Conservation (phyloP, 371 early-diverging fungal genomes). For the Actinomortierella ambigua region DNA sequence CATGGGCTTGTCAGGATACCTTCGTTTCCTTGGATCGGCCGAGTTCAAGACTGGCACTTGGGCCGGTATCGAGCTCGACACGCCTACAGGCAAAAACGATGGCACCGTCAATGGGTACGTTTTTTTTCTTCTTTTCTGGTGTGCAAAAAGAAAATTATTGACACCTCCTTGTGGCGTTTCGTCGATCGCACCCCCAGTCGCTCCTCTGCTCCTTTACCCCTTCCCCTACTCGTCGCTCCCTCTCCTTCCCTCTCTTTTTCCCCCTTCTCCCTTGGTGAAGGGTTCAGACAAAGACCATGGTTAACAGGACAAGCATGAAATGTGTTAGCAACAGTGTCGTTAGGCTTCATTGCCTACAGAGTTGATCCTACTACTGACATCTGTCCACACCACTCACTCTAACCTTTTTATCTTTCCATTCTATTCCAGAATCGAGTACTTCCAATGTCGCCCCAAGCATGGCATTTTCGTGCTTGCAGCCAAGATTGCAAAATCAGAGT, state of each 20-base stretch:
- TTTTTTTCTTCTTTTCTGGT: neutral
- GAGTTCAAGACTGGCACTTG: conserved; percentile 75
- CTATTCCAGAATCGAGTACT: conserved; percentile 63
- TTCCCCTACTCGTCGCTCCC: too few relatives aligned
- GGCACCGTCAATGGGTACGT: conserved; percentile 75
- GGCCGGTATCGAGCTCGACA: conserved; percentile 84
- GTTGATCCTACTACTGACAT: conserved; percentile 2
- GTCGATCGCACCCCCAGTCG: neutral
- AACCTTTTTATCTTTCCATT: conserved; percentile 7
- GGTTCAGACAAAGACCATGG: too few relatives aligned
- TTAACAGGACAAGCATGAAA: too few relatives aligned
- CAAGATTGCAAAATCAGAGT: conserved; percentile 58
- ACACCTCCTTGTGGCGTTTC: too few relatives aligned
- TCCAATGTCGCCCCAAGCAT: conserved; percentile 66
- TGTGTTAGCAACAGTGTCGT: neutral
- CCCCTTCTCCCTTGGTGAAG: too few relatives aligned
- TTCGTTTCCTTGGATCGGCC: conserved; percentile 76
- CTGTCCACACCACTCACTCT: conserved; percentile 2
- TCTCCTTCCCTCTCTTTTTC: too few relatives aligned
- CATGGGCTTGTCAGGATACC: conserved; percentile 69
- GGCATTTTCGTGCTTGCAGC: conserved; percentile 75
- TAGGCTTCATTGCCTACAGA: neutral
- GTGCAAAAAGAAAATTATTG: too few relatives aligned
- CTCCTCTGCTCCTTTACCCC: too few relatives aligned
- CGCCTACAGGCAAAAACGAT: conserved; percentile 83